Evolutionary conservation across 495 filamentous ascomycete species (phyloP).

Genomic region (Neurospora sublineolata): DNA sequence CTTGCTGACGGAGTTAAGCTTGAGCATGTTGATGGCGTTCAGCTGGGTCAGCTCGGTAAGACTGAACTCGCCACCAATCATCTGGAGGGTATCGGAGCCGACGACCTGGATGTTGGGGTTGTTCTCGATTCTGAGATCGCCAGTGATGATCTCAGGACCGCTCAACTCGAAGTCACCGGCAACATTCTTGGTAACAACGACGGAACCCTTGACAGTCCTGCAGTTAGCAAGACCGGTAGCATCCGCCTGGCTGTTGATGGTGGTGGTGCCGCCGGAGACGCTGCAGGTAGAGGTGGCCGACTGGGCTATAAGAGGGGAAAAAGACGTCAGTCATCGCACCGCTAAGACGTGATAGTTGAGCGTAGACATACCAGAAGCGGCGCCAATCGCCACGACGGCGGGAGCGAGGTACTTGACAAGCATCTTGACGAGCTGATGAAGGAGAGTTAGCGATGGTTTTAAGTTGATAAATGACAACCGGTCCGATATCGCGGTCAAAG

Average conservation of each 20-base stretch:
- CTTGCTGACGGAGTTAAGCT: constrained; percentile 48
- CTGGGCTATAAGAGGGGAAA: constrained; percentile 30
- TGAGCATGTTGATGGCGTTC: constrained; percentile 47
- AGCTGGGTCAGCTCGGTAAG: constrained; percentile 56
- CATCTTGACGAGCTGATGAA: constrained; percentile 47
- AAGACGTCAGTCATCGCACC: constrained; percentile 8
- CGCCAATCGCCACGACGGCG: constrained; percentile 57
- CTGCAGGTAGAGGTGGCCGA: constrained; percentile 30
- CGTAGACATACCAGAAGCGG: constrained; percentile 50
- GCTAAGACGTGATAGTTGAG: background rate
- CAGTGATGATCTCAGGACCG: constrained; percentile 52
- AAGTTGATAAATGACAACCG: constrained; percentile 2
- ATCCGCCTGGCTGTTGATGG: constrained; percentile 60
- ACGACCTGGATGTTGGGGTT: constrained; percentile 38
- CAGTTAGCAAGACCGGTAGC: constrained; percentile 56
- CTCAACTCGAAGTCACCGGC: constrained; percentile 41
- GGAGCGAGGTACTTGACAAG: constrained; percentile 61
- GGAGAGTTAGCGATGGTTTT: constrained; percentile 14
- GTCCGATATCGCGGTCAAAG: background rate
- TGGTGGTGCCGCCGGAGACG: constrained; percentile 29
- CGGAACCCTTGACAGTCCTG: constrained; percentile 53
- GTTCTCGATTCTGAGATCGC: constrained; percentile 51
- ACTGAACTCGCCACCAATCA: constrained; percentile 51
- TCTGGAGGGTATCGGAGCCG: constrained; percentile 33
- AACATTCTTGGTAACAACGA: constrained; percentile 49